These are phyloP conservation scores for Didymella lethalis DNA, from an alignment of 2,329 filamentous ascomycete genomes.

Conservation along the genomic window DNA sequence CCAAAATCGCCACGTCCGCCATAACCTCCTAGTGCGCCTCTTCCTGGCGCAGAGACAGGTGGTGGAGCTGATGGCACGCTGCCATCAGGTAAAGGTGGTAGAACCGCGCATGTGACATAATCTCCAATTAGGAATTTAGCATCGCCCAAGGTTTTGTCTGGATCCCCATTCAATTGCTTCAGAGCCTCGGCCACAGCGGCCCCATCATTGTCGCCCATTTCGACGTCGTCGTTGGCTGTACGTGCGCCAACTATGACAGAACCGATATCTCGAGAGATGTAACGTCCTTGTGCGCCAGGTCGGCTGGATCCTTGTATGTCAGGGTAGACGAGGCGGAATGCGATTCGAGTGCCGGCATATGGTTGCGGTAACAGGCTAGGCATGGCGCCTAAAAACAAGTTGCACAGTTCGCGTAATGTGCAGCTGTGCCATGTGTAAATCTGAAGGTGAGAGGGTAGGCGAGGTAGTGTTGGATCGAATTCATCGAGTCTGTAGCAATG, in stretches of 20 bases:
- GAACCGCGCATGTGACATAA: constrained; percentile 82
- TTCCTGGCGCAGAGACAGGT: constrained; percentile 49
- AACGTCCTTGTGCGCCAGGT: constrained; percentile 64
- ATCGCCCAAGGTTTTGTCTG: constrained; percentile 77
- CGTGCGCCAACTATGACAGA: constrained; percentile 73
- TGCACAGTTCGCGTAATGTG: constrained; percentile 80
- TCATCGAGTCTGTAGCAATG: constrained; percentile 68
- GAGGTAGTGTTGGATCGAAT: constrained; percentile 63
- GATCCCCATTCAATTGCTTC: constrained; percentile 64
- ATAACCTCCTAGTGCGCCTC: constrained; percentile 43
- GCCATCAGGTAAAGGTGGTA: constrained; percentile 78
- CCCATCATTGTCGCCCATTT: constrained; percentile 24
- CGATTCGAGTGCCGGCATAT: constrained; percentile 81
- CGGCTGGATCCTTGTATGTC: constrained; percentile 65
- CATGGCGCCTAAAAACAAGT: constrained; percentile 74
- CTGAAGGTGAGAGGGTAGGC: constrained; percentile 71
- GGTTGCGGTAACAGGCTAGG: constrained; percentile 75
- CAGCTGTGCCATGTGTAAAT: constrained; percentile 89
- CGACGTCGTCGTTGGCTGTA: constrained; percentile 34
- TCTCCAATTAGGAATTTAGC: constrained; percentile 87
- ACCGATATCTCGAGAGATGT: constrained; percentile 81
- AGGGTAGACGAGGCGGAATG: constrained; percentile 85
- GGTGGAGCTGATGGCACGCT: constrained; percentile 70
- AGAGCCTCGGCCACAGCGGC: constrained; percentile 41
- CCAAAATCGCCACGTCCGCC: constrained; percentile 45